Evolutionary conservation across 306 rosid species (phyloP).

Genomic region (Quercus gilva): DNA sequence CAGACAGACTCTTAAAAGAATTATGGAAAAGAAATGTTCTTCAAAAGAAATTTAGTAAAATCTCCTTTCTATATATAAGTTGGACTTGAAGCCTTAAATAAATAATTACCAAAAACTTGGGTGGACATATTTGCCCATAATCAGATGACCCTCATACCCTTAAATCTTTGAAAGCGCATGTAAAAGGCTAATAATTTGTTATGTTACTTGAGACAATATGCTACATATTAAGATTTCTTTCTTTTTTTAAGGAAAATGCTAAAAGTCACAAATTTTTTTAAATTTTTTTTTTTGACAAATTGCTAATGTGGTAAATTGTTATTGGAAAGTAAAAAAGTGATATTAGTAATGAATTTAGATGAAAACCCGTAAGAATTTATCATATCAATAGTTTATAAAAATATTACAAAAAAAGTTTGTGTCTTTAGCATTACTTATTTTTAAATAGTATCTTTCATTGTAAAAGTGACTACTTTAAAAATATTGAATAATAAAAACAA

Average conservation of each 20-base stretch:
- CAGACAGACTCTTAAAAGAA: conserved; percentile 10
- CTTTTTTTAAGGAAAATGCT: background rate
- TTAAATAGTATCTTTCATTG: background rate
- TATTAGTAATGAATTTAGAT: no score
- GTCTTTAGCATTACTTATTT: background rate
- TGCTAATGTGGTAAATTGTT: no score
- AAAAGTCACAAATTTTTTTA: no score
- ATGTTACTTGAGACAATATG: background rate
- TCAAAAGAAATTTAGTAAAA: conserved; percentile 2
- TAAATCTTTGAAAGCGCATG: background rate
- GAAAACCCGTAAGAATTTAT: no score
- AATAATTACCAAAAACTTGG: background rate
- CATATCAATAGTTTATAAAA: no score
- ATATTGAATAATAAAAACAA: no score
- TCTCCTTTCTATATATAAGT: background rate
- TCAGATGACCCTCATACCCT: background rate
- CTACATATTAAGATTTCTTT: background rate
- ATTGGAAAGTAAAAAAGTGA: no score
- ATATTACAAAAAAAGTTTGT: no score
- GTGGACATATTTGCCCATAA: background rate
- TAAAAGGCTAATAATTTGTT: background rate
- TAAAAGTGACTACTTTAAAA: background rate
- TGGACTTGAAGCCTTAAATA: background rate
- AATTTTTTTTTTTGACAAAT: no score
- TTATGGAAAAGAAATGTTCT: conserved; percentile 4